Conservation (phyloP, 2,329 filamentous ascomycete genomes). For the Colletotrichum somersetense region DNA sequence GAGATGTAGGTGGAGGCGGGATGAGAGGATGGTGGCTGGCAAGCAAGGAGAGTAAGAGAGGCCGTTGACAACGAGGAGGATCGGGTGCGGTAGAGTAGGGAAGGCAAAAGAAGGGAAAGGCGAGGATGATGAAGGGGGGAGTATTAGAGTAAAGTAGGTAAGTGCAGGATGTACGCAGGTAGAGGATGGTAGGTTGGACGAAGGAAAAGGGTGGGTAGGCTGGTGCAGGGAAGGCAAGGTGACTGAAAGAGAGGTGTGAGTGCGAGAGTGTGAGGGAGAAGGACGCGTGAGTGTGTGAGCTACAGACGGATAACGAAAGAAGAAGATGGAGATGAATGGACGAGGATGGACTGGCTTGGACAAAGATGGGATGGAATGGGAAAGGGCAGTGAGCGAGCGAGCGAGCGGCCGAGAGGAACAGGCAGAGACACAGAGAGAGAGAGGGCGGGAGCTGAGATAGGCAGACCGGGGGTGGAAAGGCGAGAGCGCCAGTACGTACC, state of each 20-base stretch:
- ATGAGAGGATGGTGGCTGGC: conserved; percentile 39
- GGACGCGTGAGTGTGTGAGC: conserved; percentile 43
- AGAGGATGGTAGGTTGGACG: conserved; percentile 42
- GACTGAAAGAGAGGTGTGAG: conserved; percentile 50
- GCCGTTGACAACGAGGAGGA: conserved; percentile 35
- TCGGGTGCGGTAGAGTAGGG: conserved; percentile 27
- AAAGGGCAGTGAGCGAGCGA: conserved; percentile 27
- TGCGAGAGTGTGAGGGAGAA: conserved; percentile 44
- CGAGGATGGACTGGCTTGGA: conserved; percentile 42
- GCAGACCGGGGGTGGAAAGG: conserved; percentile 50
- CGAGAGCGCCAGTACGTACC: conserved; percentile 45
- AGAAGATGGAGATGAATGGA: conserved; percentile 44
- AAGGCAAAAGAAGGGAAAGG: conserved; percentile 9
- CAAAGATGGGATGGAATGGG: conserved; percentile 46
- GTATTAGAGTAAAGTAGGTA: conserved; percentile 45
- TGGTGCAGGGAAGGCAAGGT: conserved; percentile 49
- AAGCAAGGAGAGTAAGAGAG: conserved; percentile 43
- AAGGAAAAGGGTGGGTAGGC: conserved; percentile 47
- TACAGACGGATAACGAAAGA: conserved; percentile 46
- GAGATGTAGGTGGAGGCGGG: conserved; percentile 42
- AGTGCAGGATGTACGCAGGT: conserved; percentile 38
- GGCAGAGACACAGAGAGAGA: conserved; percentile 32
- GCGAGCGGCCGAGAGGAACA: conserved; percentile 46
- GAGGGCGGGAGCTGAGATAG: conserved; percentile 17
- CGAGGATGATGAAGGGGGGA: conserved; percentile 39